Evolutionary conservation across 495 filamentous ascomycete species (phyloP).

Genomic region (Aspergillus kassunensis): DNA sequence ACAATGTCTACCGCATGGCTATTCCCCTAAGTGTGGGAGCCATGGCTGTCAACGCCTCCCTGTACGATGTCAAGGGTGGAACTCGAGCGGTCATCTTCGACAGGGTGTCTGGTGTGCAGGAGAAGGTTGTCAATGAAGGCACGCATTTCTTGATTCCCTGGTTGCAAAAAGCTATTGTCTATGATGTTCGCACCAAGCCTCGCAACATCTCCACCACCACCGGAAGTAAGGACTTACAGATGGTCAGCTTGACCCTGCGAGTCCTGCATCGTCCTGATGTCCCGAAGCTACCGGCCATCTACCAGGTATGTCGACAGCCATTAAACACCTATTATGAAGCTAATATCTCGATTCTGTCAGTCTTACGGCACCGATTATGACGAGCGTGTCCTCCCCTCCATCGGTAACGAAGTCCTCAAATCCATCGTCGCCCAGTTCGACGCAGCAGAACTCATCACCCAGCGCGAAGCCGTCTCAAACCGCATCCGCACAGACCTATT

Average conservation of each 20-base stretch:
- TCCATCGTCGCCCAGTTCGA: constrained; percentile 99
- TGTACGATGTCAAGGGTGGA: constrained; percentile 97
- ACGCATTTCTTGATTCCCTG: constrained; percentile 96
- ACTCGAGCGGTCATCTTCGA: constrained; percentile 98
- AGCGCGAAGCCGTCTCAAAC: constrained; percentile 92
- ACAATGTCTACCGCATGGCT: constrained; percentile 62
- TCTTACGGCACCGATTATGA: constrained; percentile 95
- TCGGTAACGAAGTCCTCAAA: constrained; percentile 99
- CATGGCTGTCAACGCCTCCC: constrained; percentile 62
- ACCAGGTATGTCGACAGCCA: constrained; percentile 67
- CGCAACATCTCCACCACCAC: constrained; percentile 97
- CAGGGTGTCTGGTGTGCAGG: constrained; percentile 84
- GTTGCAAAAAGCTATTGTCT: constrained; percentile 92
- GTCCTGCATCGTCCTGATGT: constrained; percentile 96
- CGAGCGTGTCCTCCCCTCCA: constrained; percentile 97
- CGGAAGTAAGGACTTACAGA: constrained; percentile 98
- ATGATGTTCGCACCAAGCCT: constrained; percentile 96
- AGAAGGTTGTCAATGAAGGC: constrained; percentile 88
- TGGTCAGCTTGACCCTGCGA: constrained; percentile 96
- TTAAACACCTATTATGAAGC: neutral
- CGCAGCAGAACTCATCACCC: constrained; percentile 98
- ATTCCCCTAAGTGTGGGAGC: constrained; percentile 65
- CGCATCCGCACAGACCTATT: constrained; percentile 93
- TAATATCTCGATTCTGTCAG: constrained; percentile 19
- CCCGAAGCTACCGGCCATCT: constrained; percentile 88